A percentile compares a stretch with the other conserved stretches of the same genome.
These are phyloP conservation scores for Coemansia guatemalensis DNA, from an alignment of 192 early-diverging fungal genomes.

Conservation along the genomic window DNA sequence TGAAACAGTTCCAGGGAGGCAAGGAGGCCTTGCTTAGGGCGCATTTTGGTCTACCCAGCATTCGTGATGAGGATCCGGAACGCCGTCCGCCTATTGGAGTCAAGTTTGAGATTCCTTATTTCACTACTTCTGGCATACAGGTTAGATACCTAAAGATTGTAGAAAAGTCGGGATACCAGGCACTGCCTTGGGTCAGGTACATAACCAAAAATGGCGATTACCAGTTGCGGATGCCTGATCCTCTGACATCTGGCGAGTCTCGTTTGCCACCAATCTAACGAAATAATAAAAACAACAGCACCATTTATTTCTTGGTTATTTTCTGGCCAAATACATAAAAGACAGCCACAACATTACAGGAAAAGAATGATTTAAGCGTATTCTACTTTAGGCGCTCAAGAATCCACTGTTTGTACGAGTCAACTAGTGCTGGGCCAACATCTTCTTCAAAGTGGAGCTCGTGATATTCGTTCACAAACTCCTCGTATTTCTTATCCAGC, in stretches of 20 bases:
- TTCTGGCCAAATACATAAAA: conserved; percentile 4
- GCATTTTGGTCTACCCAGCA: conserved; percentile 82
- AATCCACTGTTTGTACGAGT: conserved; percentile 44
- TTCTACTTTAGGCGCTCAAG: conserved; percentile 22
- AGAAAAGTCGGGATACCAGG: conserved; percentile 86
- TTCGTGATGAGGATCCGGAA: conserved; percentile 80
- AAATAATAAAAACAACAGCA: neutral
- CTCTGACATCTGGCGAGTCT: conserved; percentile 67
- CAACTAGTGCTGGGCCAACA: conserved; percentile 28
- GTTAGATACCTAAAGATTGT: conserved; percentile 90
- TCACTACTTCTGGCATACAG: conserved; percentile 87
- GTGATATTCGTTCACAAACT: conserved; percentile 40
- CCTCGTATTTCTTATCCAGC: conserved; percentile 50
- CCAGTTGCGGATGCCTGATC: conserved; percentile 89
- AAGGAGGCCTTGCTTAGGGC: conserved; percentile 93
- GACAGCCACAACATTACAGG: neutral
- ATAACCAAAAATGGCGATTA: conserved; percentile 94
- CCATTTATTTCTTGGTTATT: neutral
- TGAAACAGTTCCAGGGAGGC: conserved; percentile 97
- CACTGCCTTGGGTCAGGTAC: conserved; percentile 86
- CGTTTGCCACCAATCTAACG: conserved; percentile 64
- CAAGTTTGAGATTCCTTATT: conserved; percentile 90
- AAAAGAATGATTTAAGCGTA: neutral
- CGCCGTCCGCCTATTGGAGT: conserved; percentile 81
- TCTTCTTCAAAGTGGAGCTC: conserved; percentile 53